Base-by-base conservation (phyloP, 106 monocot species). In the Gastrodia elata region DNA sequence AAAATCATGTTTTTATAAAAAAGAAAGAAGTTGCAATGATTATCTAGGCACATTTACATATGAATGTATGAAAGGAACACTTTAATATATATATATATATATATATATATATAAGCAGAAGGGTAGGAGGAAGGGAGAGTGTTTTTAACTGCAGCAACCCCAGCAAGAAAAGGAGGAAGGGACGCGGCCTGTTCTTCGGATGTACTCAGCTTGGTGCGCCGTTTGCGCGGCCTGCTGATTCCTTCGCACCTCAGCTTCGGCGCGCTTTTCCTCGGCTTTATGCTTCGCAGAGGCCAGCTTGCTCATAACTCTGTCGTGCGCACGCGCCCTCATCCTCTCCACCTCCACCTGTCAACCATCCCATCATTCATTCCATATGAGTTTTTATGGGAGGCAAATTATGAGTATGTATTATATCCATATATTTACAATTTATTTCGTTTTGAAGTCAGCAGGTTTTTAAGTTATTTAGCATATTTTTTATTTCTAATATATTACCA, bases 261-360 rank as follows among this genome's bases (percentile, higher is more conserved):
- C 74, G 11, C 71, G 87, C 78, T 84, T 91, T 38, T 68, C 68
- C 68, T 87, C 87, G 0, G 87, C 87, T 71, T 83, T 84, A 38
- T 84, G 82, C 40, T 80, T 84, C 43, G 80, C 80, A 8, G 75
- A 33, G 8, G 84, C 82, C 78, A 84, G 73, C 78, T 79, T 78
- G 46, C 76, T 76, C 87, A 80, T 83, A 37, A 87, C 75, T 74
- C 38, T 84, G 25, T 84, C 84, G 9, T 84, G 87, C 1, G 87
- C 84, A 16, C 65, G 44, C 16, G 77, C 73, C 70, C 80, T 82
- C 82, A 91, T 82, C 49, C 77, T 87, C 65, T 91, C 90, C 27
- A 91, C 83, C 65, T 87, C 73, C 26, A 76, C 78, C 90, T 91
- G 76, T 58, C 3, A 16, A 2, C 35, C 38, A 68, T 68, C 24